Evolutionary conservation across 768 basidiomycete species (phyloP), one percentile per base, ranked within the genome.

Genomic region (Naematelia aurantialba): DNA sequence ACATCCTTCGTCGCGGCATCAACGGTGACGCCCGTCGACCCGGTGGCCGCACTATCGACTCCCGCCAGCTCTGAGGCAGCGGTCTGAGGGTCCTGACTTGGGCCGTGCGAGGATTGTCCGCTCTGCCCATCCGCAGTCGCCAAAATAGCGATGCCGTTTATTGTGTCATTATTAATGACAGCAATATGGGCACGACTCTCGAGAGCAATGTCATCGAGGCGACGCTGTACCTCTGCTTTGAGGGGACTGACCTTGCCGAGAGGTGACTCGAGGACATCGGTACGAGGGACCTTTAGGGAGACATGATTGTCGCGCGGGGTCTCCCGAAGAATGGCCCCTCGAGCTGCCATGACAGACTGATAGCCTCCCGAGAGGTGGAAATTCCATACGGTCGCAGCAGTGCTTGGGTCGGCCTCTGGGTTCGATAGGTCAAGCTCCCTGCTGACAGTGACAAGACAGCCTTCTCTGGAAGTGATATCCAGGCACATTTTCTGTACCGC

Each of bases 131-230:
- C 66, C 11, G 60, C 58, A 14, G 62, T 66, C 12, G 64, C 65
- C 3, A 64, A 44, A 5, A 58, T 45, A 12, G 55, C 52, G 47
- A 27, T 48, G 34, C 48, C 44, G 5, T 61, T 60, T 13, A 59
- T 52, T 21, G 52, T 59, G 24, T 66, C 63, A 11, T 88, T 87
- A 67, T 94, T 93, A 70, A 94, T 88, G 65, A 97, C 91, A 24
- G 91, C 87, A 72, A 97, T 91, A 75, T 92, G 89, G 8, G 93
- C 91, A 60, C 85, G 81, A n/a, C 91, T 93, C 72, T 90, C 88
- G 1, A 87, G 85, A 26, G 92, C 93, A 72, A 97, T 89, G 72
- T 94, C 90, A 76, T 96, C 91, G n/a, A 97, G 83, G 56, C 87
- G 85, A 52, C 85, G 84, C 54, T 88, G 84, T 31, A 93, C 89